A percentile compares a stretch with the other conserved stretches of the same genome.
phyloP scores from a whole-genome alignment of 2,329 filamentous ascomycete species.

The Cordyceps militaris region DNA sequence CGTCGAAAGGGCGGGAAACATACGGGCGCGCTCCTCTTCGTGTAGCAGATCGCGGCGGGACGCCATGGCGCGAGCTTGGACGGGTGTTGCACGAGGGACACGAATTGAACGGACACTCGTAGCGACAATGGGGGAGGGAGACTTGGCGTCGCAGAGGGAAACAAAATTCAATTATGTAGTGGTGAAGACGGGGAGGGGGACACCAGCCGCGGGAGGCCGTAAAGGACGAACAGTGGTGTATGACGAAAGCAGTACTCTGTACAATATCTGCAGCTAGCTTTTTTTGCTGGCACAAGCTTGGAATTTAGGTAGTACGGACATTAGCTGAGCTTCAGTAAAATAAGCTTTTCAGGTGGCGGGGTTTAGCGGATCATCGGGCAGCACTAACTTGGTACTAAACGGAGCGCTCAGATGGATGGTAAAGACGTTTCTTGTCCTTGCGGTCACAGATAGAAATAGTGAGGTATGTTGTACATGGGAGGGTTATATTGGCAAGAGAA shows the following conservation, averaged over 20 bases:
- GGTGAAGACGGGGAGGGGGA: background rate
- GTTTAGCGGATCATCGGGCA: background rate
- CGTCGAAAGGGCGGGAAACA: background rate
- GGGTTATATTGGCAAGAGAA: no score
- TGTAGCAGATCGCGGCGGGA: constrained; percentile 10
- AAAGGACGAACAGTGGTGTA: background rate
- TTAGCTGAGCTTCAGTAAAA: background rate
- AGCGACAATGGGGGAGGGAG: background rate
- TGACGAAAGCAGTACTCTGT: background rate
- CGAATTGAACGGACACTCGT: background rate
- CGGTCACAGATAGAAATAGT: no score
- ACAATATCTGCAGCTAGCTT: background rate
- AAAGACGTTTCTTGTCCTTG: no score
- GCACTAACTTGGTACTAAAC: no score
- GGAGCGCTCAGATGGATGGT: no score
- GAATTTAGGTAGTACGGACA: background rate
- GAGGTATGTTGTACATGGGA: no score
- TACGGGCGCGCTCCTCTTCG: constrained; percentile 13
- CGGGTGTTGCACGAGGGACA: background rate
- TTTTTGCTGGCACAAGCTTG: background rate
- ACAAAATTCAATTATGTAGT: background rate
- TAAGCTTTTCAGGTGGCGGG: background rate
- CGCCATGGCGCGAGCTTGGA: background rate
- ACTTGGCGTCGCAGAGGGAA: background rate
- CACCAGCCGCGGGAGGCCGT: background rate